Evolutionary conservation across 2,329 filamentous ascomycete species (phyloP).

Genomic region (Thelonectria rubi): DNA sequence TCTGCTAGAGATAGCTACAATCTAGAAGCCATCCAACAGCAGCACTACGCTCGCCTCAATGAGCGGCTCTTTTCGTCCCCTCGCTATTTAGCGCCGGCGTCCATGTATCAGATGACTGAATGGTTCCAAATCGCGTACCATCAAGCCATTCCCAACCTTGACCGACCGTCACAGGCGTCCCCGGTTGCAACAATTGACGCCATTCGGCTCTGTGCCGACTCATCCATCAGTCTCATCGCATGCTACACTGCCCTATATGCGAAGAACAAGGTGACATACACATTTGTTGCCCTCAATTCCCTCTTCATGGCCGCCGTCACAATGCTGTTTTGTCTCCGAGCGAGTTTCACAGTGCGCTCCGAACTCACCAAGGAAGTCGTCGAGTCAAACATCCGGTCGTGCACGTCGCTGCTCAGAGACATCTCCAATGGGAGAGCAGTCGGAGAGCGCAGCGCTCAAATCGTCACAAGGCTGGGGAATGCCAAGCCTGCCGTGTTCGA

Average conservation of each 20-base stretch:
- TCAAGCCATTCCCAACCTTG: slow-evolving; percentile 36
- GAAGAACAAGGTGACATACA: slow-evolving; percentile 38
- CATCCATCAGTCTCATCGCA: slow-evolving; percentile 37
- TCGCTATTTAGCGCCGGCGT: slow-evolving; percentile 34
- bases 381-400: slow-evolving; percentile 37
- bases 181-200: slow-evolving; percentile 37
- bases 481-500: slow-evolving; percentile 36
- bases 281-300: slow-evolving; percentile 32
- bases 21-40: slow-evolving; percentile 32
- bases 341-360: slow-evolving; percentile 26
- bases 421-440: slow-evolving; percentile 36
- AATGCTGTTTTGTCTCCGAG: slow-evolving; percentile 34
- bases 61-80: slow-evolving; percentile 34
- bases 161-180: slow-evolving; percentile 35
- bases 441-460: slow-evolving; percentile 32
- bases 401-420: slow-evolving; percentile 30
- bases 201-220: slow-evolving; percentile 35
- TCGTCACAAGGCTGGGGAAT: slow-evolving; percentile 33
- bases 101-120: slow-evolving; percentile 38
- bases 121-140: slow-evolving; percentile 41
- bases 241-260: slow-evolving; percentile 38
- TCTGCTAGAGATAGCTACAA: slow-evolving; percentile 31
- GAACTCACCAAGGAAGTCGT: slow-evolving; percentile 35
- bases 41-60: slow-evolving; percentile 35
- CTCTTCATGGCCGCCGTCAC: slow-evolving; percentile 38